A percentile compares a stretch with the other conserved stretches of the same genome.
These are phyloP conservation scores for Beta lomatogona DNA, from an alignment of 179 eudicot genomes.

Conservation along the genomic window DNA sequence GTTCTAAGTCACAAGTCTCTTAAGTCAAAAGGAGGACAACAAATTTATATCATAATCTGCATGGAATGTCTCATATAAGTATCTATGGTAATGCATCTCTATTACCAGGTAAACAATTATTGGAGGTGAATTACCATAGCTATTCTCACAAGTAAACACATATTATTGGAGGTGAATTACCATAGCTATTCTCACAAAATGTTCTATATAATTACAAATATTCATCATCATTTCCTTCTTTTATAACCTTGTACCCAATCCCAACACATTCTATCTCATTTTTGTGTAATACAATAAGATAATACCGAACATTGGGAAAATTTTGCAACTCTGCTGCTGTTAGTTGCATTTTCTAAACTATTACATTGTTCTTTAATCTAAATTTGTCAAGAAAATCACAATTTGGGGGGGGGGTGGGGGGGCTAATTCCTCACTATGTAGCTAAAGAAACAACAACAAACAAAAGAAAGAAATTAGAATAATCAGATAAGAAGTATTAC, in stretches of 20 bases:
- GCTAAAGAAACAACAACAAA: conserved; percentile 12
- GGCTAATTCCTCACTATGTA: not conserved
- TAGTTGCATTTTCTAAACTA: not conserved
- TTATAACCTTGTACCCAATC: not conserved
- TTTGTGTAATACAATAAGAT: not conserved
- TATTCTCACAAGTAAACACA: not conserved
- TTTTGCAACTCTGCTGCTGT: too few relatives aligned
- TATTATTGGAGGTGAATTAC: not conserved
- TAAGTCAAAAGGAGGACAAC: not conserved
- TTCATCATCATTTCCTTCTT: not conserved
- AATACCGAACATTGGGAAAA: not conserved
- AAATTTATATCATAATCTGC: not conserved
- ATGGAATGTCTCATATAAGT: too few relatives aligned
- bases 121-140: not conserved
- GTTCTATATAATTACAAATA: too few relatives aligned
- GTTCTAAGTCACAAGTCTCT: not conserved
- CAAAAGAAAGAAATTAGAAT: not conserved
- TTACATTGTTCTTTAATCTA: not conserved
- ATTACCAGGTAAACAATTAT: too few relatives aligned
- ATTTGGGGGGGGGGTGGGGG: not conserved
- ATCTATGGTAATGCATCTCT: too few relatives aligned
- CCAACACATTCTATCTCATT: not conserved
- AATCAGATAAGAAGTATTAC: conserved; percentile 28
- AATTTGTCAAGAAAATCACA: not conserved
- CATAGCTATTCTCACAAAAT: not conserved